Percentiles rank a stretch among this genome's conserved stretches.
phyloP scores from a whole-genome alignment of 2,329 filamentous ascomycete genomes.

The Mariannaea elegans region DNA sequence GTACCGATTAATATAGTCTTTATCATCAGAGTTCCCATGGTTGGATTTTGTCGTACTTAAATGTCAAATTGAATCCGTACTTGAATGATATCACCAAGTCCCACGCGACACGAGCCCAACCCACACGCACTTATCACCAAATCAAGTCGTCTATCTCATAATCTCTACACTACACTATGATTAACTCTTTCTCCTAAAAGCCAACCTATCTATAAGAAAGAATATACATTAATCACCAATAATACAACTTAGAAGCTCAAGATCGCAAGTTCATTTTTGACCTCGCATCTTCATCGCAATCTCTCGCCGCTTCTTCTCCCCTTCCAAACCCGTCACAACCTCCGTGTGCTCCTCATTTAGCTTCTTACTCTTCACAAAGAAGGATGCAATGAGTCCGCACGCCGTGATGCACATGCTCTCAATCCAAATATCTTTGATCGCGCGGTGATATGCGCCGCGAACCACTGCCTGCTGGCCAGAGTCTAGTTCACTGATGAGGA shows the following conservation, averaged over 20 bases:
- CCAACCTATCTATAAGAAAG: too few species aligned
- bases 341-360: neutral
- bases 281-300: neutral
- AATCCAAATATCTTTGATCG: neutral
- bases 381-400: neutral
- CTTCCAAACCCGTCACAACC: neutral
- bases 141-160: too few species aligned
- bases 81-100: too few species aligned
- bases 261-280: too few species aligned
- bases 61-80: too few species aligned
- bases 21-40: too few species aligned
- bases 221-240: slow-evolving; percentile 1
- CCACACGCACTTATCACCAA: too few species aligned
- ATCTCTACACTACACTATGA: too few species aligned
- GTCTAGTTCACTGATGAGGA: neutral
- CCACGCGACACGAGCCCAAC: too few species aligned
- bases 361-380: neutral
- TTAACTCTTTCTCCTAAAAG: too few species aligned
- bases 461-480: neutral
- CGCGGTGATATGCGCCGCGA: neutral
- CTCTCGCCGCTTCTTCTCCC: neutral
- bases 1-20: too few species aligned
- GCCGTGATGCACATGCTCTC: neutral
- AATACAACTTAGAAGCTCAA: neutral
- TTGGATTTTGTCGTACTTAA: too few species aligned